Evolutionary conservation across 2,329 filamentous ascomycete species (phyloP), one percentile per base, ranked within the genome.

Genomic region (Leptosphaerulina australis): DNA sequence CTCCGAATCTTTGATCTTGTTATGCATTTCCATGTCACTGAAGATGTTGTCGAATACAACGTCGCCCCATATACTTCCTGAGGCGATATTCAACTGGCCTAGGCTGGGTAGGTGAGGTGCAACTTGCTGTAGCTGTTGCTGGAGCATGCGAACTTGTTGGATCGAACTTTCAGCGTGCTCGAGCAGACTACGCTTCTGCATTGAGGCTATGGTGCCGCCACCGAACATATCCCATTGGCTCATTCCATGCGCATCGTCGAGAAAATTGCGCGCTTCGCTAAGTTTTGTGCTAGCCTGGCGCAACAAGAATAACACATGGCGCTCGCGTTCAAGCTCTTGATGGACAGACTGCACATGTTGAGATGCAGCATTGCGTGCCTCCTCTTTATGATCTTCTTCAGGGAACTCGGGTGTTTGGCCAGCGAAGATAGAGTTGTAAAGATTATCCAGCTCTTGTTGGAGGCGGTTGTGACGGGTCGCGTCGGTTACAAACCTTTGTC

Each of bases 21-120:
- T 72, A 53, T 80, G 79, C 63, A 82, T 81, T 2, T 74, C 73
- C 70, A 79, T 76, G 49, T 83, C 80, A 7, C 73, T 75, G 58
- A 81, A 80, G 49, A 82, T 76, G 39, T 81, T 82, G 58, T 83
- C 79, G 56, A 83, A 82, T n/a, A 83, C 71, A 2, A 83, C 71
- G 51, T 83, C 80, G 6, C 71, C 72, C 64, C 82, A 73, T 11
- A 81, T 70, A 44, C 66, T 73, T 0, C 78, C 77, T 30, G 77
- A 71, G 0, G 76, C 74, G 36, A 83, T 77, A 15, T 66, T 65
- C 15, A 81, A 71, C 0, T 63, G 44, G 0, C 68, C 66, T 43
- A 83, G 65, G 3, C 62, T 56, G 2, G 63, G 59, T 1, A 81
- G 68, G 1, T 67, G 52, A 0, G 74, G 75, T 2, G 76, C 76